Evolutionary conservation across 495 filamentous ascomycete species (phyloP), one percentile per base, ranked within the genome.

Genomic region (Neurospora sp.): DNA sequence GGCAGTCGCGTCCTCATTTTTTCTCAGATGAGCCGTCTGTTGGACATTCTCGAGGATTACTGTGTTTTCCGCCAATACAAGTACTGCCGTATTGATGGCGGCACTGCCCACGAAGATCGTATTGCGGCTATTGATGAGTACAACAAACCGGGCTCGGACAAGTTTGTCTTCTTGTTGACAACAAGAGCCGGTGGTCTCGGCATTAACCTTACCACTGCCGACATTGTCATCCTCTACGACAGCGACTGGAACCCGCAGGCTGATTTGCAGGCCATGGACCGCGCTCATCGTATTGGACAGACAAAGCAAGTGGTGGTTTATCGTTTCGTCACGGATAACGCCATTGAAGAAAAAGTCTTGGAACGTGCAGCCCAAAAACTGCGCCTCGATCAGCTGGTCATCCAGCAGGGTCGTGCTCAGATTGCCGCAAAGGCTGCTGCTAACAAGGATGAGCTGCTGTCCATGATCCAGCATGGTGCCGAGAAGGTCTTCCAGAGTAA

Each of bases 171-270:
- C 84, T 86, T 99, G 71, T 87, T 99, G n/a, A 99, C 96, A 0
- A 99, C 96, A 14, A 89, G 96, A 79, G 96, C 96, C 61, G 96
- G 96, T 84, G 96, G 96, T 77, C 85, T 99, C n/a, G 96, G 96
- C 76, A 99, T 99, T 84, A 99, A 99, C 80, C 83, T 99, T 79
- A 99, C 96, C 6, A 91, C 87, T 72, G 96, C 96, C 40, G 96
- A 99, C 76, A 96, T 99, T 75, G 96, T 99, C 44, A 89, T 99
- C 22, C 89, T 99, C n/a, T 99, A 94, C 78, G 96, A 99, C 79
- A 97, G 94, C 79, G 96, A 99, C 79, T 99, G 96, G 96, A 99
- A 99, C 75, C 96, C 96, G 7, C 96, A 99, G 81, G 96, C 96
- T 17, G 96, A 99, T 89, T 81, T 99, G 65, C 96, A 99, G 82